Evolutionary conservation across 1,284 basidiomycete species (phyloP).

Genomic region (Cutaneotrichosporon sp.): DNA sequence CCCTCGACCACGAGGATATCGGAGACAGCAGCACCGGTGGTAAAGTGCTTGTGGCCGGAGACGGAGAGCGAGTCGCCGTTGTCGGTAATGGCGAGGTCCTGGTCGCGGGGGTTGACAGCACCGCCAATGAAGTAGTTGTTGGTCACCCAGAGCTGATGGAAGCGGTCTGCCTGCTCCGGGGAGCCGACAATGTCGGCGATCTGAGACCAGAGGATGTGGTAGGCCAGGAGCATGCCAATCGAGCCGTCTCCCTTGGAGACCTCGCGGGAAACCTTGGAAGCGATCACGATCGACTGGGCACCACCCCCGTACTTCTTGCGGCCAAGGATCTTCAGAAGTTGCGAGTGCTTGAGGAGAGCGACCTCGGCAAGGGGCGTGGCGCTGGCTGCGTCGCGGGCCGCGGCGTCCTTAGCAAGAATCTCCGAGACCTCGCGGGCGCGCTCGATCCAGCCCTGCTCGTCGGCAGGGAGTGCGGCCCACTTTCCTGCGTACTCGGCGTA

Average conservation of each 20-base stretch:
- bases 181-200: conserved; percentile 5
- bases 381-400: conserved; percentile 7
- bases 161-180: conserved; percentile 1
- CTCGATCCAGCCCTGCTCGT: conserved; percentile 4
- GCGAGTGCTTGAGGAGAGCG: conserved; percentile 11
- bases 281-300: conserved; percentile 5
- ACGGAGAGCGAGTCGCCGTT: conserved; percentile 31
- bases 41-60: conserved; percentile 42
- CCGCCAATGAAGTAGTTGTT: conserved; percentile 33
- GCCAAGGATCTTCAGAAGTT: conserved; percentile 7
- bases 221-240: conserved; percentile 9
- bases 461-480: not conserved
- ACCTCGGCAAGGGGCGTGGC: conserved; percentile 11
- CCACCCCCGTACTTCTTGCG: conserved; percentile 6
- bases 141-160: conserved; percentile 2
- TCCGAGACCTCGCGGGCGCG: conserved; percentile 7
- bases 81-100: conserved; percentile 31
- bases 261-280: conserved; percentile 5
- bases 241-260: conserved; percentile 10
- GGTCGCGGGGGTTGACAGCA: conserved; percentile 44
- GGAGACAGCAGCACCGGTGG: conserved; percentile 40
- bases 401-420: conserved; percentile 1
- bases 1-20: conserved; percentile 45
- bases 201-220: conserved; percentile 9
- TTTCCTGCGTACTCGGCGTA: conserved; percentile 5